Base-by-base conservation (phyloP, 805 yeast genomes). In the Metschnikowia anglica region DNA sequence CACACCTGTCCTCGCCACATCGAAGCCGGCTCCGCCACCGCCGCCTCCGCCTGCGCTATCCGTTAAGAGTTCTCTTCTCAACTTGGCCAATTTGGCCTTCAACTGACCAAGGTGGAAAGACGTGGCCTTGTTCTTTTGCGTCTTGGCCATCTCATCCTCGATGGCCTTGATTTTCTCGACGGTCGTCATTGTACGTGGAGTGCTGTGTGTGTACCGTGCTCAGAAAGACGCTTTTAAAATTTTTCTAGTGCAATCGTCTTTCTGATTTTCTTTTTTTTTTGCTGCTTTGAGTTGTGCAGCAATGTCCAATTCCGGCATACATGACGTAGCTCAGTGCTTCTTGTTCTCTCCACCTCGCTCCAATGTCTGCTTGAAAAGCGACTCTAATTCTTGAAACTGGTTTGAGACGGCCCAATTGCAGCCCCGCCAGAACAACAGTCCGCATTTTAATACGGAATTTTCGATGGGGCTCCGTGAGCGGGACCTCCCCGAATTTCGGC, bases 1-100 rank as follows among this genome's bases (percentile, higher is more conserved):
- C 11, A 88, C 97, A 68, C 99, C 99, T 0, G 97, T 91, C 65
- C 97, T 81, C n/a, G 96, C 96, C 34, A 93, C 98, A 70, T 93
- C 99, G 66, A 93, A 93, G 6, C 99, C 99, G 17, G 78, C 80
- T 51, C 98, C 97, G 16, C 79, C 87, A 44, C 93, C 95, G 46
- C 97, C 96, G 26, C 97, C 97, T 9, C 45, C 45, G 12, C 66
- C 56, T 29, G 89, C 77, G 30, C 85, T 74, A 15, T 87, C 79
- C 27, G 72, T 60, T 49, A 93, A 73, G 41, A 93, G 74, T 61
- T 93, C 99, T 62, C 97, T 81, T 72, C 95, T 87, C 55, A 93
- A 75, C 62, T 91, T 90, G 41, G 99, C 99, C 43, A 93, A 72
- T 61, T 93, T 93, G 42, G 99, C 99, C 68, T 95, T 93, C 52